Evolutionary conservation across 2,329 filamentous ascomycete genomes (phyloP).

Genomic region (Beauveria brongniartii): DNA sequence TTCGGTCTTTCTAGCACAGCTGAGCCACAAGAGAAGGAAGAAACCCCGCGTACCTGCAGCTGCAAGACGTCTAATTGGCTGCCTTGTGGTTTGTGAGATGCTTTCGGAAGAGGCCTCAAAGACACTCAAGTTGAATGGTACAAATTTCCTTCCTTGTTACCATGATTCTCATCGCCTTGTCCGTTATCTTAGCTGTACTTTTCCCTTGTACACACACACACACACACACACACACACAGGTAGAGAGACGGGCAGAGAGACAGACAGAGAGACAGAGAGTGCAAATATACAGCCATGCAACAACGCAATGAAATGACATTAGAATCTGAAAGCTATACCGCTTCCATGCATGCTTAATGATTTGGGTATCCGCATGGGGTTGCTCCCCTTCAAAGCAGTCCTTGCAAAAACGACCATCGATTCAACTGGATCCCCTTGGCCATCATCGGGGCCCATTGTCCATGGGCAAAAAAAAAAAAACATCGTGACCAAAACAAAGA

Average conservation of each 20-base stretch:
- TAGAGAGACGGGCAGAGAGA: too few species aligned
- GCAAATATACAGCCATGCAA: background rate
- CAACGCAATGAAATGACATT: background rate
- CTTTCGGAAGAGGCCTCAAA: too few species aligned
- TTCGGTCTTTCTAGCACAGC: too few species aligned
- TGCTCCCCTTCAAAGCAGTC: constrained; percentile 9
- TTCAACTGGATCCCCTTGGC: background rate
- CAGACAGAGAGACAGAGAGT: background rate
- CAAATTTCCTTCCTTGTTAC: too few species aligned
- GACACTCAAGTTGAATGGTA: too few species aligned
- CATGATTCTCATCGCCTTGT: too few species aligned
- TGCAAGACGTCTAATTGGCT: too few species aligned
- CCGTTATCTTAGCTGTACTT: too few species aligned
- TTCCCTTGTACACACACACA: background rate
- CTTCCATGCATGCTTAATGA: constrained; percentile 10
- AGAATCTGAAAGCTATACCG: constrained; percentile 2
- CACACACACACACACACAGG: background rate
- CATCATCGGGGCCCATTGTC: constrained; percentile 4
- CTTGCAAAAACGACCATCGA: constrained; percentile 1
- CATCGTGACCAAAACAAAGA: background rate
- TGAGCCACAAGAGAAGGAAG: too few species aligned
- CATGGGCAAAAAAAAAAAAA: background rate
- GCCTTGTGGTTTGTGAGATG: too few species aligned
- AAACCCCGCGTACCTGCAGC: too few species aligned
- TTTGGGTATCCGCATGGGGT: constrained; percentile 11